Evolutionary conservation across 352 stramenopile species (phyloP).

Genomic region (Phytophthora melonis): DNA sequence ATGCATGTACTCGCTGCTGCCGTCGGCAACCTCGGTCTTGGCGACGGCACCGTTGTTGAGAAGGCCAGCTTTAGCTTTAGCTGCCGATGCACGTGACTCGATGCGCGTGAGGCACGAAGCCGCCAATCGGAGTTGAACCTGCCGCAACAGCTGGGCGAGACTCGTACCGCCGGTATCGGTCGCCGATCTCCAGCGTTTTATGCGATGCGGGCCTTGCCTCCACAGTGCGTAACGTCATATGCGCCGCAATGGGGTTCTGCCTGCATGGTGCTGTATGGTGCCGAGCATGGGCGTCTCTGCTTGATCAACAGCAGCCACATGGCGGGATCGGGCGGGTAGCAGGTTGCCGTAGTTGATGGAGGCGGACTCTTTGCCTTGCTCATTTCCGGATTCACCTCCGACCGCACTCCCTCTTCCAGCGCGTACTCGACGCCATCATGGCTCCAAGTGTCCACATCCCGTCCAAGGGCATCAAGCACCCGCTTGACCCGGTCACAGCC

Average conservation of each 20-base stretch:
- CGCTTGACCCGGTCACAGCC: conserved; percentile 56
- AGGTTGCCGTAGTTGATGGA: not conserved
- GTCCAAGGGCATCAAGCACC: conserved; percentile 41
- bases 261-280: not conserved
- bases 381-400: conserved; percentile 40
- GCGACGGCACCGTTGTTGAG: too few species aligned
- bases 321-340: not conserved
- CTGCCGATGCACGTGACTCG: not conserved
- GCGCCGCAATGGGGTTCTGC: conserved; percentile 1
- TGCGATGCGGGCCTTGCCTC: conserved; percentile 21
- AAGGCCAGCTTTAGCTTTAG: too few species aligned
- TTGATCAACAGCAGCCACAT: conserved; percentile 2
- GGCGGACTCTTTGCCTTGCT: conserved; percentile 13
- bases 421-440: not conserved
- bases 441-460: conserved; percentile 33
- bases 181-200: conserved; percentile 12
- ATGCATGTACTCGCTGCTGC: too few species aligned
- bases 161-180: conserved; percentile 21
- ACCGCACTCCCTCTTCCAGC: conserved; percentile 13
- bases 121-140: conserved; percentile 30
- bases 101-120: conserved; percentile 6
- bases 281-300: not conserved
- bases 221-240: conserved; percentile 35
- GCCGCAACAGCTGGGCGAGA: conserved; percentile 13
- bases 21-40: not conserved